Evolutionary conservation across 768 basidiomycete species (phyloP).

Genomic region (Hydnum rufescens): DNA sequence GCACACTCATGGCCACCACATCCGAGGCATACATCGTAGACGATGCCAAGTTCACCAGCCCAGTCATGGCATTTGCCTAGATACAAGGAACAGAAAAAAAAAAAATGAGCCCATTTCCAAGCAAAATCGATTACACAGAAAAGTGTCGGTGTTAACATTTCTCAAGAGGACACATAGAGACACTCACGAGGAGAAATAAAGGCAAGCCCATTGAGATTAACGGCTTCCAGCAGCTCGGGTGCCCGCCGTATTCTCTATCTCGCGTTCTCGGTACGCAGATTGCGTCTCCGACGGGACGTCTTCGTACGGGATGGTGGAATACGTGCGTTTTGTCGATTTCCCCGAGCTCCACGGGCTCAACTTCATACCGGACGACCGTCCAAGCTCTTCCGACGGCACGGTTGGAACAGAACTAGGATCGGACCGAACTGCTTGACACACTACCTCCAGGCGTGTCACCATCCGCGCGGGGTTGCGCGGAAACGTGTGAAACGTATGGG

Average conservation of each 20-base stretch:
- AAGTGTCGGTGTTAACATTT: too few relatives aligned
- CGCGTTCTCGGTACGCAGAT: too few relatives aligned
- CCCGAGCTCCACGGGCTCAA: too few relatives aligned
- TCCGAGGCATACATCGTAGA: constrained; percentile 61
- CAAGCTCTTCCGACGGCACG: too few relatives aligned
- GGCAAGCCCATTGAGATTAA: constrained; percentile 66
- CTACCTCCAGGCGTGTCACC: too few relatives aligned
- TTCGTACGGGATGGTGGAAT: background rate
- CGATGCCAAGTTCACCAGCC: constrained; percentile 60
- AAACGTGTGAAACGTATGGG: background rate
- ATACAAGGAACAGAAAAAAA: constrained; percentile 1
- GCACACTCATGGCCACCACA: constrained; percentile 35
- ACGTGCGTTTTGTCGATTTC: too few relatives aligned
- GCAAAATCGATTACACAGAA: too few relatives aligned
- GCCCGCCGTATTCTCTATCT: constrained; percentile 13
- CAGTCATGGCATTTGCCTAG: constrained; percentile 78
- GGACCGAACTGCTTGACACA: background rate
- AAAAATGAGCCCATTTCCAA: background rate
- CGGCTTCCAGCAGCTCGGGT: constrained; percentile 46
- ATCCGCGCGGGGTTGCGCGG: background rate
- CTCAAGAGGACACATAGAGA: background rate
- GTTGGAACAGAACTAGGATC: background rate
- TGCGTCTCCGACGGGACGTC: too few relatives aligned
- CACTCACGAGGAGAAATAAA: constrained; percentile 54
- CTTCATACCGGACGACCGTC: too few relatives aligned